A percentile compares a stretch with the other conserved stretches of the same genome.
These are phyloP conservation scores for Backusella psychrophila DNA, from an alignment of 192 early-diverging fungal species.

Conservation along the genomic window DNA sequence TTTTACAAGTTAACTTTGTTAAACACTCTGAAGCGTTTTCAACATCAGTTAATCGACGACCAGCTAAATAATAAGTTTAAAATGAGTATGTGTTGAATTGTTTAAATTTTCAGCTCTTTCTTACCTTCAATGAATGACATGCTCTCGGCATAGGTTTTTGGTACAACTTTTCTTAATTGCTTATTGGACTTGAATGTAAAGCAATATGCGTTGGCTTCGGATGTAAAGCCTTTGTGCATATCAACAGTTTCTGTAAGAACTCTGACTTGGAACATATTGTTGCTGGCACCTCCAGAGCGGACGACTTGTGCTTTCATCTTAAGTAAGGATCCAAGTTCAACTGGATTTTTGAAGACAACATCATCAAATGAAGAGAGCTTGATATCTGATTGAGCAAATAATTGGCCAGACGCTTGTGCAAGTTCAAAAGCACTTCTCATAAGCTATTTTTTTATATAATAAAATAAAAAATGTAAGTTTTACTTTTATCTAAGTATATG, in stretches of 20 bases:
- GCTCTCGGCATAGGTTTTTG: conserved; percentile 78
- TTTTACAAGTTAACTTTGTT: background rate
- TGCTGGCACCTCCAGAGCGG: conserved; percentile 57
- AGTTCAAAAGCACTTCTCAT: conserved; percentile 89
- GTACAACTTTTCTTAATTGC: conserved; percentile 69
- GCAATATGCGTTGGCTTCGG: conserved; percentile 83
- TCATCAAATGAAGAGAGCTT: conserved; percentile 67
- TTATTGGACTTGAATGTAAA: conserved; percentile 64
- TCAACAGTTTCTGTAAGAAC: conserved; percentile 64
- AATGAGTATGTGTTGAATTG: background rate
- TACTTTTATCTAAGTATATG: conserved; percentile 35
- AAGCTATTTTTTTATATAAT: conserved; percentile 41
- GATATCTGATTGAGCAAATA: conserved; percentile 62
- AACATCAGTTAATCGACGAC: background rate
- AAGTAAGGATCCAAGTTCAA: conserved; percentile 79
- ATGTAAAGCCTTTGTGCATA: conserved; percentile 47
- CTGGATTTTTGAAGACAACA: conserved; percentile 81
- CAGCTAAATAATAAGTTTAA: background rate
- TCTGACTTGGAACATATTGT: conserved; percentile 60
- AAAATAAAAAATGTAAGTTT: conserved; percentile 64
- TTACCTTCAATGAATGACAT: conserved; percentile 80
- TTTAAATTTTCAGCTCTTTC: background rate
- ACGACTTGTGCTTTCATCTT: conserved; percentile 73
- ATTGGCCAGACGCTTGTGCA: conserved; percentile 70
- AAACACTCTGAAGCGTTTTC: background rate